Percentiles rank a stretch among this genome's conserved stretches.
phyloP scores from a whole-genome alignment of 2,329 filamentous ascomycete species.

The Aspergillus ochraceus region DNA sequence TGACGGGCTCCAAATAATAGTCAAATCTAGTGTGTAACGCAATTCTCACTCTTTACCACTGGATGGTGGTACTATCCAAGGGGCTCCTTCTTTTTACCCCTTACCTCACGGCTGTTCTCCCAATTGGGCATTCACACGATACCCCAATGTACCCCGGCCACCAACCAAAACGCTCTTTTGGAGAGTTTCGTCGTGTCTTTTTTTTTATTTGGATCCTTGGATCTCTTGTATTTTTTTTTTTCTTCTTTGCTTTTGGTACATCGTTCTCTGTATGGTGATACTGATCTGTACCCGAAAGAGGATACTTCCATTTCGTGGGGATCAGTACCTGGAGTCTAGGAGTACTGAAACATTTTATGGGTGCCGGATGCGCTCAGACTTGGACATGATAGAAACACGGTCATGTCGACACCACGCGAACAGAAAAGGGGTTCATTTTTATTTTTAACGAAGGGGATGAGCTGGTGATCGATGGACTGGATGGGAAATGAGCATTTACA shows the following conservation, averaged over 20 bases:
- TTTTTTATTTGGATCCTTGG: conserved; percentile 21
- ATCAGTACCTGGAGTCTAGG: conserved; percentile 9
- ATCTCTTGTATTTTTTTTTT: conserved; percentile 9
- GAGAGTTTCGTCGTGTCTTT: conserved; percentile 1
- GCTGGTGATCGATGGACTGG: background rate
- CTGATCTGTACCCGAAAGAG: conserved; percentile 1
- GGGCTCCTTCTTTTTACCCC: background rate
- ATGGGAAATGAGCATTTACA: conserved; percentile 5
- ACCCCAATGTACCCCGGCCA: background rate
- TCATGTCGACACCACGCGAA: conserved; percentile 1
- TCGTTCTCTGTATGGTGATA: background rate
- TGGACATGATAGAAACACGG: conserved; percentile 11
- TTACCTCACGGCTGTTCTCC: background rate
- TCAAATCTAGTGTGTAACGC: background rate
- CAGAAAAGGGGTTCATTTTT: background rate
- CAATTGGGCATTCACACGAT: background rate
- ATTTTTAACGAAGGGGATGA: background rate
- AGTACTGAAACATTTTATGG: conserved; percentile 1
- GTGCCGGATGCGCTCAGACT: background rate
- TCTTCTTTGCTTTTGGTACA: conserved; percentile 1
- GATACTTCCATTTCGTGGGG: background rate
- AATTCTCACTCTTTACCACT: background rate
- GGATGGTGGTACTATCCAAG: background rate
- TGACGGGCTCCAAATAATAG: conserved; percentile 39
- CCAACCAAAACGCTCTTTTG: background rate